Evolutionary conservation across 495 filamentous ascomycete genomes (phyloP).

Genomic region (Alectoria sarmentosa): DNA sequence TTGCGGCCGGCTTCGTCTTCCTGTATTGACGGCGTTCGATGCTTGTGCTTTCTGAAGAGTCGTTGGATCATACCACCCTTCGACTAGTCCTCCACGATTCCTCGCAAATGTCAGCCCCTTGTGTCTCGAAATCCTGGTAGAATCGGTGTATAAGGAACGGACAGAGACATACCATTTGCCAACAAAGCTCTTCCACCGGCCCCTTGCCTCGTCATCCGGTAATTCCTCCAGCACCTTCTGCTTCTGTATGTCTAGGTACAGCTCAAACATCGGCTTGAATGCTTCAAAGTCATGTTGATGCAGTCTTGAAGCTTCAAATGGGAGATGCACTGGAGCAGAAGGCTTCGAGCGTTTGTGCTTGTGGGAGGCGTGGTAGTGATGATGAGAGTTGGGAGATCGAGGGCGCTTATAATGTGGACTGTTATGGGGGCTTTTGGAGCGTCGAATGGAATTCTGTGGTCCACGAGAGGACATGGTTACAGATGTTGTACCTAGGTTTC

Average conservation of each 20-base stretch:
- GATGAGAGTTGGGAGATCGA: conserved; percentile 18
- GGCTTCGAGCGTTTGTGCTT: conserved; percentile 14
- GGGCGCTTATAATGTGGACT: conserved; percentile 10
- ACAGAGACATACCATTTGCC: conserved; percentile 63
- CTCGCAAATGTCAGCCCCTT: conserved; percentile 45
- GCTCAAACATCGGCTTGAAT: conserved; percentile 67
- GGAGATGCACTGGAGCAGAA: conserved; percentile 41
- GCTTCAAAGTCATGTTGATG: conserved; percentile 54
- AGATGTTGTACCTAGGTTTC: no score
- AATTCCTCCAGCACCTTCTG: conserved; percentile 55
- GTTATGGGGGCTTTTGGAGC: conserved; percentile 17
- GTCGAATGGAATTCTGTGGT: not conserved
- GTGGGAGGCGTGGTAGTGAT: conserved; percentile 5
- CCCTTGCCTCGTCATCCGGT: conserved; percentile 60
- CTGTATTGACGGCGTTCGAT: conserved; percentile 17
- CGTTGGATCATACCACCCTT: conserved; percentile 86
- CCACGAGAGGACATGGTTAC: conserved; percentile 11
- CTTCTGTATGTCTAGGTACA: conserved; percentile 91
- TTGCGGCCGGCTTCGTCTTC: conserved; percentile 6
- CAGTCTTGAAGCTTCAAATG: conserved; percentile 57
- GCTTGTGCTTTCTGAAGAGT: conserved; percentile 47
- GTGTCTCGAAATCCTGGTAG: not conserved
- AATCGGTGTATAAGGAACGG: not conserved
- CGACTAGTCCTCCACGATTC: conserved; percentile 87
- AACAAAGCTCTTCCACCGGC: conserved; percentile 90